Base-by-base conservation (phyloP, 2,329 filamentous ascomycete species). In the Trichoderma oligosporum region DNA sequence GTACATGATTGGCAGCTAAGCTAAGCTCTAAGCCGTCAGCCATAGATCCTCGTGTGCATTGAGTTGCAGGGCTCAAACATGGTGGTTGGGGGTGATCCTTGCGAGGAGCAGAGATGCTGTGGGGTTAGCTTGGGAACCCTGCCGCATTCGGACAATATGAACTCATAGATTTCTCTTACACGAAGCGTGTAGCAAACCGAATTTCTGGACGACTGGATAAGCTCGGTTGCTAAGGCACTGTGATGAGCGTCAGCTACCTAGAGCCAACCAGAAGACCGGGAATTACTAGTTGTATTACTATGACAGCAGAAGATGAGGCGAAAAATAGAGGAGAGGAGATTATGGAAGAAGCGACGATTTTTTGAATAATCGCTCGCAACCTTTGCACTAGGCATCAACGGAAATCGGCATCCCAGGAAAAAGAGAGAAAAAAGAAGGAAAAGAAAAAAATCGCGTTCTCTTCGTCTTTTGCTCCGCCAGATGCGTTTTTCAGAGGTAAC, bases 81-180 rank as follows among this genome's bases (percentile, higher is more conserved):
- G 12, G 51, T 12, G 7, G 42, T 25, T 12, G 42, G 29, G 39
- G 58, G 45, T 57, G n/a, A 45, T 39, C 54, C 58, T 29, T 41
- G 47, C 46, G 25, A 29, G 11, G 35, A 25, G 29, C 22, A 27
- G 58, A 60, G 51, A 47, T 51, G 54, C 35, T 60, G 58, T 60
- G 58, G 58, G 54, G 53, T 57, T 49, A 16, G 42, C 27, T 29
- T 25, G 35, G 52, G n/a, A 42, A 27, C 38, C 24, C 45, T 60
- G 54, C 53, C 58, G 54, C 45, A 60, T 56, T 57, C 53, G 57
- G 53, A 56, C 45, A 47, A 48, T 35, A 41, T 47, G 33, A 49
- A 51, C 49, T 63, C 69, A 64, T 68, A 54, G 62, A 66, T 70
- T 72, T 71, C 69, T 71, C 67, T 72, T 71, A 70, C 69, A 70